These are phyloP conservation scores for Populus hybrid DNA, from an alignment of 441 rosid species.

Conservation along the genomic window DNA sequence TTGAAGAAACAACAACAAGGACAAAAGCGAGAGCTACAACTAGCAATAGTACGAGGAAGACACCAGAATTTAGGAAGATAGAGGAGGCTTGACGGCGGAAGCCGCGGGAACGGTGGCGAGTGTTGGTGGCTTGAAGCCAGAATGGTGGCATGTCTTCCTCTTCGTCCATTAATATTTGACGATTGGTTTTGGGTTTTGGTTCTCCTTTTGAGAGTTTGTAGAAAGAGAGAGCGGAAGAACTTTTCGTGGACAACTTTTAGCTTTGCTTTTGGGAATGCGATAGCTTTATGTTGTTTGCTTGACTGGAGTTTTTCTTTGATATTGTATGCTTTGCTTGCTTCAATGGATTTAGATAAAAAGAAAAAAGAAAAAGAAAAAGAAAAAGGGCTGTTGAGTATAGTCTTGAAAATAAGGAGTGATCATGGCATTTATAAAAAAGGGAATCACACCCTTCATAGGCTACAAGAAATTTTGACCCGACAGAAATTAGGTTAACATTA, in stretches of 20 bases:
- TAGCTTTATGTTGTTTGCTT: conserved; percentile 2
- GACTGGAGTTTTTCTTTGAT: not conserved
- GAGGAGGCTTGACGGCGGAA: conserved; percentile 35
- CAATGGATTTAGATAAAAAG: not conserved
- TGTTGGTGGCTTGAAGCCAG: conserved; percentile 51
- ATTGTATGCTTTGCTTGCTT: conserved; percentile 4
- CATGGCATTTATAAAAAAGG: too few relatives aligned
- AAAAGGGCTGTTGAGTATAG: not conserved
- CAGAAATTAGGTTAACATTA: too few relatives aligned
- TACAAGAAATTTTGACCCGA: too few relatives aligned
- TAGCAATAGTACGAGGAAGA: conserved; percentile 33
- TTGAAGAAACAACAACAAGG: conserved; percentile 47
- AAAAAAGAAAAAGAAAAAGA: not conserved
- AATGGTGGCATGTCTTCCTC: conserved; percentile 61
- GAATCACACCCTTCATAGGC: too few relatives aligned
- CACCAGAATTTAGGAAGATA: conserved; percentile 42
- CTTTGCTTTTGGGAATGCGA: not conserved
- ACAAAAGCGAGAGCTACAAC: conserved; percentile 34
- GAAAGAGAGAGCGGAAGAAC: not conserved
- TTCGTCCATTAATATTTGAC: conserved; percentile 38
- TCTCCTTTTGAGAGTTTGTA: not conserved
- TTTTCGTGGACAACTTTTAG: conserved; percentile 9
- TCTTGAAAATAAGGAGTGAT: too few relatives aligned
- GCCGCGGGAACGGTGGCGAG: conserved; percentile 29
- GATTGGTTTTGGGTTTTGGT: not conserved